Conservation (phyloP, 108 stramenopile species). For the Cyclostephanos tholiformis region DNA sequence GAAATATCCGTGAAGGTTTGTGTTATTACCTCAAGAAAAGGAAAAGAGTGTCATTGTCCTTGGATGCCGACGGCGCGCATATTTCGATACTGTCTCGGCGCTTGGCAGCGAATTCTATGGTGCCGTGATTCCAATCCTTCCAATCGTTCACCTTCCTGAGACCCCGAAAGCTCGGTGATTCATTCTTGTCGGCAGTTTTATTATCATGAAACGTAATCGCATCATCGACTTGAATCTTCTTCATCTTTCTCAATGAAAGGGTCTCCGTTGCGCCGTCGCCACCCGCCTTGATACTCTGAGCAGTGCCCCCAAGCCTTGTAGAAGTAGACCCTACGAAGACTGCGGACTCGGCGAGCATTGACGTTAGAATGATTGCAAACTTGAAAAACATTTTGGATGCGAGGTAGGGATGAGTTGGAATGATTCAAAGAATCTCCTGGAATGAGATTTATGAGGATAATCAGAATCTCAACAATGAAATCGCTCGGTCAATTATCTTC, state of each 20-base stretch:
- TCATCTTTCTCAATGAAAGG: constrained; percentile 18
- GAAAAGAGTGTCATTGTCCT: constrained; percentile 43
- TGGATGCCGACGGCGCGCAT: constrained; percentile 25
- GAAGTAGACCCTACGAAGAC: constrained; percentile 5
- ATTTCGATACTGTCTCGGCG: constrained; percentile 25
- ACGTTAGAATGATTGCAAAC: background rate
- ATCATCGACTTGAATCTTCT: background rate
- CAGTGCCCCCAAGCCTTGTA: background rate
- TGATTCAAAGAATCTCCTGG: no score
- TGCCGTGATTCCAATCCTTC: constrained; percentile 36
- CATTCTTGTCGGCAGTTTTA: constrained; percentile 9
- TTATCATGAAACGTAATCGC: constrained; percentile 1
- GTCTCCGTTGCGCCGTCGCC: background rate
- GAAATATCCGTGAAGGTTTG: background rate
- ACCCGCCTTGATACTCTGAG: background rate
- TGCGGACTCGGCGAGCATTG: background rate
- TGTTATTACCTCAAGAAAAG: constrained; percentile 25
- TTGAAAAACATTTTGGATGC: background rate
- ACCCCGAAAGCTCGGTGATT: constrained; percentile 5
- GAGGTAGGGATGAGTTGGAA: no score
- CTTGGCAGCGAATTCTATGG: constrained; percentile 26
- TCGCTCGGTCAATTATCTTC: background rate
- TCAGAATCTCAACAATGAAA: no score
- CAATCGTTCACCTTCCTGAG: background rate
- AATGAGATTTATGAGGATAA: no score